Evolutionary conservation across 176 grass and related monocot species (phyloP), one percentile per base, ranked within the genome.

Genomic region (Oryza nivara): DNA sequence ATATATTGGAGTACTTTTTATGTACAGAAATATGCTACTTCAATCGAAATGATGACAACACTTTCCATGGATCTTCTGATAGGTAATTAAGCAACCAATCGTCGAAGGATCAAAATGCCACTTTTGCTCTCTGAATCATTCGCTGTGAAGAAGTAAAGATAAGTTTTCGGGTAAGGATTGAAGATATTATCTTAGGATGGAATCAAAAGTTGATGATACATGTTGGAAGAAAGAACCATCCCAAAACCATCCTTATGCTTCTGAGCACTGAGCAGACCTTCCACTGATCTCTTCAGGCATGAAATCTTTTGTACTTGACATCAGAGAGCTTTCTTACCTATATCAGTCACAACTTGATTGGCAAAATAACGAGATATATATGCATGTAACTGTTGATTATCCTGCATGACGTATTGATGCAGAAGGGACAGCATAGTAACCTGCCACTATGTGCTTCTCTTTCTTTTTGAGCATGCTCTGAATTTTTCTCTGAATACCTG

Each of bases 381-480:
- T 58, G 19, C 19, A 16, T 41, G 1, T 20, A 77, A 20, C 7
- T 52, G 40, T 23, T 36, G 20, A 44, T 78, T 44, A 25, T 65
- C 36, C 22, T 44, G 40, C 45, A 13, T 48, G 41, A 17, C 65
- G 16, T 80, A 32, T 58, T 9, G 46, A 70, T 49, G 38, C 58
- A 63, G 58, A 22, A 63, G 5, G 58, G 58, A 63, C n/a, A 63
- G 20, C 19, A 63, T 7, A 22, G 20, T 23, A 63, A 23, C 58
- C 58, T 23, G 1, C 58, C n/a, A 63, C 8, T 63, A 63, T 35
- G 43, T 32, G 11, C 11, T 80, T 69, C 36, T 19, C 19, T 46
- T 52, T 19, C 19, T 66, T 23, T 40, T 45, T 79, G 52, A 86
- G 40, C 23, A 43, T 81, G 11, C 45, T 69, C 56, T 75, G 78